Base-by-base conservation (phyloP, 345 rosid species). In the Erodium maritimum region DNA sequence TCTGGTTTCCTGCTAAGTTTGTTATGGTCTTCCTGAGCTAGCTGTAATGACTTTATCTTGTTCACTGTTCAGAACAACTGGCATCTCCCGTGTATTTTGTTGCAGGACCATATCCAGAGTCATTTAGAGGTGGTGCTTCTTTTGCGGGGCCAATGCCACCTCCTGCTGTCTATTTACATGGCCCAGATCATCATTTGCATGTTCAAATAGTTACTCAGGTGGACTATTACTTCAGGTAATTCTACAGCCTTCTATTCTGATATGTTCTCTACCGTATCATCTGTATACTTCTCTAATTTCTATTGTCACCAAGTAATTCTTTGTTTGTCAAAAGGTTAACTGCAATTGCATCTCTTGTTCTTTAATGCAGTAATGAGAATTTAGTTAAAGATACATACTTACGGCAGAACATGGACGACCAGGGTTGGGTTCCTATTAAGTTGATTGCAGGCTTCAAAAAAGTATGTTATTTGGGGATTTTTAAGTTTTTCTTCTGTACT, bases 221-320 rank as follows among this genome's bases (percentile, higher is more conserved):
- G 58, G 86, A 91, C 54, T 91, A 85, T 61, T 91, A 91, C 69
- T 87, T 91, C 80, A 87, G 95, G 98, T 91, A 69, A 52, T 56
- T 12, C 53, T 79, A 66, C 57, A 19, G 2, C 55, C 45, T 66
- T 37, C 55, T 54, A 50, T 17, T n/a, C 24, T 23, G 11, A 54
- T 23, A 4, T 54, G 25, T 83, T 17, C n/a, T 54, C 9, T 10
- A 45, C 25, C 14, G 56, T 14, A 17, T n/a, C 17, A 1, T 24
- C 3, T 42, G 8, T 11, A 3, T 14, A 12, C 14, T 14, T 42
- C 2, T 54, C 56, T 60, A 17, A 1, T 21, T 64, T 79, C n/a
- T 24, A 20, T 54, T 21, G 21, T 20, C 55, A 20, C 57, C 16
- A 22, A 17, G 9, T 17, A 17, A 3, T n/a, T n/a, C n/a, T n/a